Conservation (phyloP, 345 rosid species). For the Gossypium bickii region DNA sequence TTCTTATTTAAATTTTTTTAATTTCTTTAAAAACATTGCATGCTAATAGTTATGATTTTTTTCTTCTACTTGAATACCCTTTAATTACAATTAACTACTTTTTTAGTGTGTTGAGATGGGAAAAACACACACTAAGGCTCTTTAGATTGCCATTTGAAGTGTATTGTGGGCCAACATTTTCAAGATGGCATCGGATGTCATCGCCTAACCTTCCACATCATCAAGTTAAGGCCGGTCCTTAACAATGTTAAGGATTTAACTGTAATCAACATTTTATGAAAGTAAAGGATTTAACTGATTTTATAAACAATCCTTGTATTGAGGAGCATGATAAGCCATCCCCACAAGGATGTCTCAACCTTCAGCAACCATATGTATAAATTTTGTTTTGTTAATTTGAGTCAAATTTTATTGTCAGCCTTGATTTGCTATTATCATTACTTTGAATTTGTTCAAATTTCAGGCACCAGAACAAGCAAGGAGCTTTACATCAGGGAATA, state of each 20-base stretch:
- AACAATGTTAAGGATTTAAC: not conserved
- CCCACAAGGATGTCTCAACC: not conserved
- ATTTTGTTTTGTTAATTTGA: not conserved
- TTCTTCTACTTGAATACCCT: not conserved
- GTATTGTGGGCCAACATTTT: not conserved
- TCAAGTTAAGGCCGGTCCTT: not conserved
- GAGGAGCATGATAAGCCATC: not conserved
- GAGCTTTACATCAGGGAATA: not conserved
- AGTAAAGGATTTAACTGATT: not conserved
- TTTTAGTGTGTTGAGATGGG: not conserved
- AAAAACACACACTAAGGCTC: not conserved
- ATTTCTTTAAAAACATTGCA: not conserved
- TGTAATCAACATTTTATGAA: not conserved
- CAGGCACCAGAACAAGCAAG: constrained; percentile 7
- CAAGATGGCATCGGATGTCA: not conserved
- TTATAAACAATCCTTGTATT: not conserved
- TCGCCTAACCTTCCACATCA: not conserved
- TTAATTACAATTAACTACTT: not conserved
- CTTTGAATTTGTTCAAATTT: not conserved
- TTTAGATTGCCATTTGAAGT: not conserved
- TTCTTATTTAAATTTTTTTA: too few species aligned
- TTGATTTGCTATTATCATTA: not conserved
- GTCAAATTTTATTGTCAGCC: not conserved
- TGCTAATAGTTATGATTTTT: not conserved
- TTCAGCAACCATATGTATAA: not conserved